These are phyloP conservation scores for Ascomycota sp. DNA, from an alignment of 2,329 filamentous ascomycete genomes.

Conservation along the genomic window DNA sequence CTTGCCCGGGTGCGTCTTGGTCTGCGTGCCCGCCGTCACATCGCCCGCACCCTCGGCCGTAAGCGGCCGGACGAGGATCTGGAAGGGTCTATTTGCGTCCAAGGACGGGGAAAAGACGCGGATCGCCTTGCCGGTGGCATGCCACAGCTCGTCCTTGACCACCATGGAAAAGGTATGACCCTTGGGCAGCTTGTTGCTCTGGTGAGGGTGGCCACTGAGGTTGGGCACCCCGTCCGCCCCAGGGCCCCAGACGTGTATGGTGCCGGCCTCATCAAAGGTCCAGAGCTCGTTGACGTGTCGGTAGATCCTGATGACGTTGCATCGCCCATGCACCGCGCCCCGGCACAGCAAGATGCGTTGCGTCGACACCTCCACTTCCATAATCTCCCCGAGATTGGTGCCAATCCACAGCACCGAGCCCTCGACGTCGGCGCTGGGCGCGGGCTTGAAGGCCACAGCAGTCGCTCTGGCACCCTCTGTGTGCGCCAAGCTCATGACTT, in stretches of 20 bases:
- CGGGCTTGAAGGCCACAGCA: slow-evolving; percentile 70
- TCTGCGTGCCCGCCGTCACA: slow-evolving; percentile 62
- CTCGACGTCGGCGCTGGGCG: slow-evolving; percentile 56
- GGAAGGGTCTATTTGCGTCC: slow-evolving; percentile 49
- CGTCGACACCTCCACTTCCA: slow-evolving; percentile 66
- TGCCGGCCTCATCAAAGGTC: slow-evolving; percentile 81
- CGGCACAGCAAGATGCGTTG: slow-evolving; percentile 51
- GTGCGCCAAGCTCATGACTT: slow-evolving; percentile 62
- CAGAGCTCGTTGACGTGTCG: slow-evolving; percentile 78
- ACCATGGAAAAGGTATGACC: slow-evolving; percentile 80
- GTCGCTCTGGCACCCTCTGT: slow-evolving; percentile 71
- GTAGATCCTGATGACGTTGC: slow-evolving; percentile 68
- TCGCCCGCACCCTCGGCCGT: slow-evolving; percentile 58
- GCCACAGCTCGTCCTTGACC: slow-evolving; percentile 70
- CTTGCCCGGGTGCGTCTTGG: slow-evolving; percentile 54
- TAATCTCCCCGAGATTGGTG: slow-evolving; percentile 68
- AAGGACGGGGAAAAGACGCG: slow-evolving; percentile 60
- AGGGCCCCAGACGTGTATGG: slow-evolving; percentile 70
- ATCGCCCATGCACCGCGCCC: slow-evolving; percentile 51
- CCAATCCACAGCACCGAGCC: slow-evolving; percentile 75
- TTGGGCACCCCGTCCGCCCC: slow-evolving; percentile 53
- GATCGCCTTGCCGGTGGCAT: slow-evolving; percentile 72
- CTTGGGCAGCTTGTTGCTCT: slow-evolving; percentile 57
- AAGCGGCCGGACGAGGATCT: slow-evolving; percentile 53
- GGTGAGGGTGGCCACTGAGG: slow-evolving; percentile 47